Percentiles rank a stretch among this genome's conserved stretches.
Conservation (phyloP, 2,329 filamentous ascomycete species). For the Ramularia collo-cygni region DNA sequence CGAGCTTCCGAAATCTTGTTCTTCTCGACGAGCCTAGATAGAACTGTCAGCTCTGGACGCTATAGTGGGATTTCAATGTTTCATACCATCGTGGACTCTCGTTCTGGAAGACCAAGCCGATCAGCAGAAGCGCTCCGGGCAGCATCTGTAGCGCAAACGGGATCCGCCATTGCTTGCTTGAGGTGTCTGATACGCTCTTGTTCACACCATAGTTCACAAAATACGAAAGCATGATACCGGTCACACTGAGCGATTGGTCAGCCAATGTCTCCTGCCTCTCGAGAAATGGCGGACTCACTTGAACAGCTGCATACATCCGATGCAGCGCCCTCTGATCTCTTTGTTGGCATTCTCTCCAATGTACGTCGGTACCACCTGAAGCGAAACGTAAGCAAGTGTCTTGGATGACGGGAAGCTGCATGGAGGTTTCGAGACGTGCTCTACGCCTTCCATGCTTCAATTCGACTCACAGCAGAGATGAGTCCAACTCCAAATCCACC, state of each 20-base stretch:
- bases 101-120: slow-evolving; percentile 46
- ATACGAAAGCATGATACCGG: slow-evolving; percentile 45
- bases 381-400: too few relatives aligned
- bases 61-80: slow-evolving; percentile 49
- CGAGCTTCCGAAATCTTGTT: slow-evolving; percentile 41
- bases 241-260: slow-evolving; percentile 30
- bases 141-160: slow-evolving; percentile 49
- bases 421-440: too few relatives aligned
- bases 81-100: slow-evolving; percentile 45
- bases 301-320: slow-evolving; percentile 27
- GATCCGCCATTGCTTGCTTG: slow-evolving; percentile 47
- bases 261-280: slow-evolving; percentile 32
- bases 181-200: slow-evolving; percentile 36
- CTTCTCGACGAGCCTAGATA: slow-evolving; percentile 40
- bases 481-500: slow-evolving; percentile 40
- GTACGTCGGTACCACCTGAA: slow-evolving; percentile 39
- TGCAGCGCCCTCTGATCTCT: slow-evolving; percentile 26
- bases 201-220: slow-evolving; percentile 49
- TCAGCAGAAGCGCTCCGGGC: slow-evolving; percentile 44
- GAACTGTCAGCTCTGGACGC: slow-evolving; percentile 13
- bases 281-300: slow-evolving; percentile 22
- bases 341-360: slow-evolving; percentile 42
- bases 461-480: slow-evolving; percentile 36
- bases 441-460: too few relatives aligned
- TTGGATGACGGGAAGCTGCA: too few relatives aligned